Base-by-base conservation (phyloP, 495 filamentous ascomycete genomes). In the Copromyces sp. region DNA sequence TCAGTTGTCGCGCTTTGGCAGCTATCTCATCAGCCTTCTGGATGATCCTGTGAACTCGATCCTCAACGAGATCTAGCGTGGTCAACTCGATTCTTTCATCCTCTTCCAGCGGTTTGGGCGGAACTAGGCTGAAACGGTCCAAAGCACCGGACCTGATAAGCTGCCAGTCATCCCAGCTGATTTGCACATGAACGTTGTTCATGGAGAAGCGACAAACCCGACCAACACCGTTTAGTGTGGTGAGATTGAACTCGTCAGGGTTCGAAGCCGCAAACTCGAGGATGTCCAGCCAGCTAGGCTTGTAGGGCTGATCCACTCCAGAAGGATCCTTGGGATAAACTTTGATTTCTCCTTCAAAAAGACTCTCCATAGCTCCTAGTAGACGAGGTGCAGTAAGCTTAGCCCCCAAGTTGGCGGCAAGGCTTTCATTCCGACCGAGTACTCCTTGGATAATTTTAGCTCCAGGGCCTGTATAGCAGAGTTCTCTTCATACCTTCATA, bases 51-150 rank as follows among this genome's bases (percentile, higher is more conserved):
- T 89, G 87, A 44, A 95, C 79, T 44, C 91, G 90, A 81, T 89
- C 87, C 79, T 95, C 92, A 61, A 97, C 78, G 71, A 95, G 94
- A 77, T 95, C 93, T 71, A 95, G 80, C 3, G 92, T 94, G 39
- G 89, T 92, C 68, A 95, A 79, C 80, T 97, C 93, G 76, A 93
- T 93, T 78, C 91, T 88, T 78, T 97, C 93, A 75, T 97, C 93
- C 79, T 96, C 93, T 68, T 90, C 87, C 65, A 95, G 90, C 0
- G 93, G 92, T 8, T 81, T 74, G 29, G 81, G 74, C 76, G 93
- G 90, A 16, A 90, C 91, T 17, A 94, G 91, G 39, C 92, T 92
- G 82, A 97, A 89, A 81, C 93, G 90, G 81, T 95, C 91, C 17
- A 93, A 89, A 74, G 92, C 91, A 39, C 93, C 93, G 17, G 91